Base-by-base conservation (phyloP, 2,329 filamentous ascomycete species). In the Pseudogymnoascus sp. region DNA sequence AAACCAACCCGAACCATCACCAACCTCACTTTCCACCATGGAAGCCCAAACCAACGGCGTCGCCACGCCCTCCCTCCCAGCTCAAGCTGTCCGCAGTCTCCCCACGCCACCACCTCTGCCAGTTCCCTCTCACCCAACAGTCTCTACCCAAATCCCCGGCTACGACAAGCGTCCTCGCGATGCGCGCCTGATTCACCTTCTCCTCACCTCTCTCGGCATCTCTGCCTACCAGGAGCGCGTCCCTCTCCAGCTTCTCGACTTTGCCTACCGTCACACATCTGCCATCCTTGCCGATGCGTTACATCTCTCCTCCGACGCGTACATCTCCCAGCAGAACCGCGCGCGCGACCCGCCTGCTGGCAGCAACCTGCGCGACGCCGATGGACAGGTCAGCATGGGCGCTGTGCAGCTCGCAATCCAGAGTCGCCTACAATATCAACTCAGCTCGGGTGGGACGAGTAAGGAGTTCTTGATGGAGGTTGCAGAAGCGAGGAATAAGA, bases 141-240 rank as follows among this genome's bases (percentile, higher is more conserved):
- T 68, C 62, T 73, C 68, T 59, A 67, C 65, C 66, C 73, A 66
- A 65, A 69, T 71, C 47, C 65, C 59, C 16, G 70, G 69, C 7
- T 63, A 67, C 9, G 71, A 73, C 43, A 76, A 79, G 58, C 84
- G 88, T 3, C 90, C 90, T 0, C 88, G 89, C 74, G 90, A 94
- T 73, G 84, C 87, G 14, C 86, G 89, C 69, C 84, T 91, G 12
- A 84, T 94, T 68, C 89, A 93, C 75, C 83, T 92, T 16, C 82
- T 94, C 59, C 84, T 94, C 57, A 87, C 86, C 18, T 88, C 87
- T 6, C 87, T 91, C 68, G 89, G 89, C 70, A 89, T 93, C 8
- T 86, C 87, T 4, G 81, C 86, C 39, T 94, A 91, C 78, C 89
- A 93, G 73, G 84, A 88, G 72, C 89, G 90, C 69, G 89, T 94